Base-by-base conservation (phyloP, 2,329 filamentous ascomycete species). In the Leptographium radiaticola region DNA sequence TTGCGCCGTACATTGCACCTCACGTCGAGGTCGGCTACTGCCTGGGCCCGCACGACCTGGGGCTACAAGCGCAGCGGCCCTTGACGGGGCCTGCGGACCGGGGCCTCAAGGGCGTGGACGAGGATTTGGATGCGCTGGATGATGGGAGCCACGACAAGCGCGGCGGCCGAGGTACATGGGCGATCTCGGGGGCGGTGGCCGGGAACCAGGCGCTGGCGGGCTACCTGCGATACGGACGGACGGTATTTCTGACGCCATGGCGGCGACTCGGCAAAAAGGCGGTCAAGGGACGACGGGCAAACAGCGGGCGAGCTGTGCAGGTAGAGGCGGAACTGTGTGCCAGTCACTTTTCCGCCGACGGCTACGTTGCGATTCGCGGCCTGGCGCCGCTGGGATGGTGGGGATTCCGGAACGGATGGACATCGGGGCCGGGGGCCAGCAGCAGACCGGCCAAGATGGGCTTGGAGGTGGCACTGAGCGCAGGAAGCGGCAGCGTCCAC, bases 291-390 rank as follows among this genome's bases (percentile, higher is more conserved):
- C 33, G 42, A 25, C 34, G 34, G 18, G 25, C 11, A 36, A 49
- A 18, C 39, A 53, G 11, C 39, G 18, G 33, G 42, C 48, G 45
- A 30, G 62, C 53, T 12, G 60, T 71, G 48, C 68, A 70, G 10
- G 43, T 73, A 16, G 73, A 75, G 54, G 62, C 70, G 10, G 73
- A 75, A 53, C 59, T 75, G 1, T 70, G 67, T 25, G 66, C 65
- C 38, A 68, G 63, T 54, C 65, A 63, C 1, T 60, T 66, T 38
- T 63, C 47, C 11, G 39, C 63, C 18, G 64, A 68, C 34, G 66
- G 66, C 34, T 69, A 70, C 57, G 59, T 75, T 4, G 70, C 73
- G 31, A 58, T 75, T 42, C 71, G 73, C 6, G 70, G 69, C 47
- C 65, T 76, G 20, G 59, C 59, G 4, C 51, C 71, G 64, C 60